Evolutionary conservation across 768 basidiomycete species (phyloP), one percentile per base, ranked within the genome.

Genomic region (Stropharia rugosoannulata): DNA sequence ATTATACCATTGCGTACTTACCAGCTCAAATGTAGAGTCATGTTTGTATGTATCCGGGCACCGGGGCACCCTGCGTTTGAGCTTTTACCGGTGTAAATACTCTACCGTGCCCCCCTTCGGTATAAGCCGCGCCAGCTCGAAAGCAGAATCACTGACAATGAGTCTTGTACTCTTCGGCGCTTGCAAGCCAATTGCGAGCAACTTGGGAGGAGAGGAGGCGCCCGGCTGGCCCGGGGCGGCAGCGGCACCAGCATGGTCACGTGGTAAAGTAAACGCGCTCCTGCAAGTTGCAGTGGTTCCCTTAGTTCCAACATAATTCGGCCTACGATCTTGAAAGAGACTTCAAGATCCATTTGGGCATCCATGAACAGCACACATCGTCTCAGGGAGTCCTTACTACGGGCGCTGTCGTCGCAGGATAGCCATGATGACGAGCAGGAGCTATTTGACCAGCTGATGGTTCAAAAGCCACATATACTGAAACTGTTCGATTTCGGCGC

Each of bases 381-480:
- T 18, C 81, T 90, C 40, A 78, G 82, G 56, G 75, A 82, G 2
- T 64, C 77, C 49, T 75, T 90, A 25, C 63, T 81, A 27, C 73
- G 75, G 55, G 75, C 75, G 0, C 71, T 89, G 29, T 70, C 74
- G 19, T 66, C 77, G 4, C 75, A 74, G 32, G 79, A 76, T 13
- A 62, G 70, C n/a, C 69, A 70, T 19, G 72, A 82, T 70, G 77
- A 76, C 41, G 89, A 89, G 66, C 89, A 89, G 60, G 86, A 86
- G 61, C 79, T 91, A 56, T 90, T 91, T 58, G 85, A 90, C 69
- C 79, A 86, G 67, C 73, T 92, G 61, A 81, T 89, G 76, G 67
- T 82, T 42, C 81, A 87, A 74, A 86, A 82, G 70, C 69, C 80
- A 15, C 79, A 79, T 62, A 78, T 95, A 10, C 70, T 85, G 56